phyloP scores from a whole-genome alignment of 2,329 filamentous ascomycete species.

The Aspergillus viridinutans region DNA sequence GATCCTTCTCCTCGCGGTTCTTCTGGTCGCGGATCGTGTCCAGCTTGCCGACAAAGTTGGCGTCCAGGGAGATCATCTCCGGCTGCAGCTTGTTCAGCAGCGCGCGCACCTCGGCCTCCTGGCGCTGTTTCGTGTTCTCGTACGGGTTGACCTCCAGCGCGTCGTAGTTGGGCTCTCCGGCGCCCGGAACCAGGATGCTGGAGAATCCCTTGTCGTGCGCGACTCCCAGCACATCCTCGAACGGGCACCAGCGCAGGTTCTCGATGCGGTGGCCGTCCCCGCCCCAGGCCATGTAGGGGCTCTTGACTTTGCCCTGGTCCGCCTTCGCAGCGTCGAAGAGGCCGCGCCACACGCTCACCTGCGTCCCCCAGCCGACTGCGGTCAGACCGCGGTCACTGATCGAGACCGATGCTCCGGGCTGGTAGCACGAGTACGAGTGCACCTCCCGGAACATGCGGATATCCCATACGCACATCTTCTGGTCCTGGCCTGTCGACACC shows the following conservation, averaged over 20 bases:
- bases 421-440: constrained; percentile 77
- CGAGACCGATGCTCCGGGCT: constrained; percentile 75
- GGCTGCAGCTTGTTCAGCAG: constrained; percentile 92
- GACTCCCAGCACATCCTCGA: constrained; percentile 86
- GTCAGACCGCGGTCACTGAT: constrained; percentile 88
- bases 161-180: constrained; percentile 96
- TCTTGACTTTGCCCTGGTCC: constrained; percentile 74
- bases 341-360: constrained; percentile 84
- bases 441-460: constrained; percentile 91
- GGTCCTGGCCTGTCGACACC: constrained; percentile 87
- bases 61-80: constrained; percentile 94
- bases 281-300: constrained; percentile 90
- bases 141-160: constrained; percentile 91
- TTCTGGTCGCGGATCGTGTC: constrained; percentile 77
- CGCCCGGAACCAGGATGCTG: constrained; percentile 83
- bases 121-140: constrained; percentile 86
- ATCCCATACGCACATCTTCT: constrained; percentile 93
- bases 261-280: constrained; percentile 79
- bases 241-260: constrained; percentile 85
- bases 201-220: constrained; percentile 83
- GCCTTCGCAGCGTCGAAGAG: constrained; percentile 70
- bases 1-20: constrained; percentile 69
- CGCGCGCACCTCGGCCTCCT: constrained; percentile 83
- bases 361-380: constrained; percentile 86
- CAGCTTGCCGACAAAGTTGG: constrained; percentile 83